A percentile compares a stretch with the other conserved stretches of the same genome.
phyloP scores from a whole-genome alignment of 164 flowering plant genomes.

The Euptelea pleiosperma region DNA sequence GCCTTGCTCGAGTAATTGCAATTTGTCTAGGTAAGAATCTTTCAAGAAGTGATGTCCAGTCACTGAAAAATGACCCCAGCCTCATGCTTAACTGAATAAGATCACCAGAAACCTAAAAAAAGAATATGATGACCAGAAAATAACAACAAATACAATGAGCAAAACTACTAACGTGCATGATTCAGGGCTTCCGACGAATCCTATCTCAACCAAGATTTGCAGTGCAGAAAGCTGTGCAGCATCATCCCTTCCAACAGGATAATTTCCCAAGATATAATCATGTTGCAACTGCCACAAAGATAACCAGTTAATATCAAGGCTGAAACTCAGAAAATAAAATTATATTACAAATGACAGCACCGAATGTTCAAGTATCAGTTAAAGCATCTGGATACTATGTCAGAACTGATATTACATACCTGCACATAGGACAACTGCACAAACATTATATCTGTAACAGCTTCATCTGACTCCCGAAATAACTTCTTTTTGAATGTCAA shows the following conservation, averaged over 20 bases:
- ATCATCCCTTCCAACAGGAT: conserved; percentile 99
- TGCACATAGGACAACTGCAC: conserved; percentile 93
- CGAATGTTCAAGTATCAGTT: neutral
- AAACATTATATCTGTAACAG: conserved; percentile 89
- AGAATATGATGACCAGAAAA: conserved; percentile 4
- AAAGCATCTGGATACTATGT: neutral
- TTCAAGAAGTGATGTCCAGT: conserved; percentile 93
- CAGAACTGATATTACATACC: conserved; percentile 36
- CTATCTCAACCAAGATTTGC: conserved; percentile 94
- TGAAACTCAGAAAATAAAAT: conserved; percentile 5
- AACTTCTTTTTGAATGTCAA: conserved; percentile 79
- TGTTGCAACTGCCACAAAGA: conserved; percentile 77
- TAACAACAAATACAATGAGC: neutral
- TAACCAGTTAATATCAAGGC: conserved; percentile 8
- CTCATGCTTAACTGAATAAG: neutral
- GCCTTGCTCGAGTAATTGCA: conserved; percentile 88
- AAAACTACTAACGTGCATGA: conserved; percentile 70
- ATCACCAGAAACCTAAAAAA: too few relatives aligned
- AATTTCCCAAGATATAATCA: conserved; percentile 94
- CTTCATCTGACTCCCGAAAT: conserved; percentile 98
- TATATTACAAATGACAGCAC: neutral
- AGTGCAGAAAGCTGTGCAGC: conserved; percentile 94
- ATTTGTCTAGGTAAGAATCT: conserved; percentile 90
- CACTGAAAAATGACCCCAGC: conserved; percentile 40
- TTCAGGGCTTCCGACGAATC: conserved; percentile 69